Evolutionary conservation across 2,329 filamentous ascomycete genomes (phyloP), one percentile per base, ranked within the genome.

Genomic region (Hypomyces perniciosus): DNA sequence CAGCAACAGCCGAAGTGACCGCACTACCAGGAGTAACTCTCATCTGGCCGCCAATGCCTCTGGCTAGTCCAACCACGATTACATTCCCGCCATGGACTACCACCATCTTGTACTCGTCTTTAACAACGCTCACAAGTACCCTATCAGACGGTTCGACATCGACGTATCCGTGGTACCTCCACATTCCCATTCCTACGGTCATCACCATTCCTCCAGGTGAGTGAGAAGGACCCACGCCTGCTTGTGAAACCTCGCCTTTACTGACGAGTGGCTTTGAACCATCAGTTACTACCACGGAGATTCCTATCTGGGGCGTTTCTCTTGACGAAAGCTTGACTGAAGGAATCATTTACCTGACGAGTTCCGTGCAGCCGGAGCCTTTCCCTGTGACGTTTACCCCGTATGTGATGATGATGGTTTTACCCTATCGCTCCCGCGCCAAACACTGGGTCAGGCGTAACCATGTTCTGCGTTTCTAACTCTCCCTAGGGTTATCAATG

Each of bases 291-390:
- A 39, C 44, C 2, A 39, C 44, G 4, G 12, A 10, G 6, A 46
- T 46, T 5, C 27, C 34, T 20, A n/a, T 46, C n/a, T 46, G 44
- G 44, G 44, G 44, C 6, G 44, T 46, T 30, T 30, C 44, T 5
- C 34, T 46, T 3, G 8, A 29, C 12, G 26, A 8, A 12, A 46
- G 20, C 8, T 46, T 35, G 4, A 20, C 34, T 12, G 12, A 9
- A 5, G 34, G 44, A 0, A 8, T 28, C 3, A 46, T 46, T 10
- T 29, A 39, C 10, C n/a, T 46, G 5, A 46, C 44, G 9, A 46
- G 44, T 26, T 46, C 44, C 8, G 5, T 46, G 0, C 44, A 46
- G 35, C 44, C 44, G 4, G 30, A 27, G 8, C 20, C 34, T 6
- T 20, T 46, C 5, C 29, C 8, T 2, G n/a, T 46, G 6, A 46